Conservation (phyloP, 1,284 basidiomycete species). For the Cutaneotrichosporon daszewskae region DNA sequence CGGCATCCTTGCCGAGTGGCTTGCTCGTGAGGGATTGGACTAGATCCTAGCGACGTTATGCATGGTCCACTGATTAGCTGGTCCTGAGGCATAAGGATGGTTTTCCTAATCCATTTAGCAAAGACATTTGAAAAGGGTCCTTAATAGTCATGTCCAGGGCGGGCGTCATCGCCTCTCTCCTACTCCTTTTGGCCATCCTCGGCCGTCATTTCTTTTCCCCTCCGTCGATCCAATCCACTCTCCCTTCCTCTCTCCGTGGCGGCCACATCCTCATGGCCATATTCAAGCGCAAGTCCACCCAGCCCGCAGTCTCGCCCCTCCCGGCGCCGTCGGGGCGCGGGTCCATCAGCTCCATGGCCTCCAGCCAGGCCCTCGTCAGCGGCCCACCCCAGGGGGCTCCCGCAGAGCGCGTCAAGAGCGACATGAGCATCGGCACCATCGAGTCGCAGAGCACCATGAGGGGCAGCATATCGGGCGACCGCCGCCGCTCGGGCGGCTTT, state of each 20-base stretch:
- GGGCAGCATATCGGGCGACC: conserved; percentile 8
- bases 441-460: no score
- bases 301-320: conserved; percentile 2
- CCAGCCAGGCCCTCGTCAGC: no score
- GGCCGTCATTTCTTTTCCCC: background rate
- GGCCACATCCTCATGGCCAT: background rate
- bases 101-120: no score
- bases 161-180: no score
- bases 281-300: conserved; percentile 14
- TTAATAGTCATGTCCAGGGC: no score
- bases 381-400: conserved; percentile 2
- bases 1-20: conserved; percentile 28
- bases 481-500: conserved; percentile 17
- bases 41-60: no score
- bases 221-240: background rate
- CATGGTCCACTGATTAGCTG: no score
- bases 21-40: conserved; percentile 14
- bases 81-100: no score
- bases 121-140: no score
- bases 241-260: background rate
- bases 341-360: conserved; percentile 11
- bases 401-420: conserved; percentile 8
- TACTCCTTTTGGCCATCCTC: no score
- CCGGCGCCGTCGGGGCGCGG: conserved; percentile 4
- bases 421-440: conserved; percentile 9